A percentile compares a stretch with the other conserved stretches of the same genome.
Evolutionary conservation across 331 rosid species (phyloP).

Genomic region (Prunus yedoensis): DNA sequence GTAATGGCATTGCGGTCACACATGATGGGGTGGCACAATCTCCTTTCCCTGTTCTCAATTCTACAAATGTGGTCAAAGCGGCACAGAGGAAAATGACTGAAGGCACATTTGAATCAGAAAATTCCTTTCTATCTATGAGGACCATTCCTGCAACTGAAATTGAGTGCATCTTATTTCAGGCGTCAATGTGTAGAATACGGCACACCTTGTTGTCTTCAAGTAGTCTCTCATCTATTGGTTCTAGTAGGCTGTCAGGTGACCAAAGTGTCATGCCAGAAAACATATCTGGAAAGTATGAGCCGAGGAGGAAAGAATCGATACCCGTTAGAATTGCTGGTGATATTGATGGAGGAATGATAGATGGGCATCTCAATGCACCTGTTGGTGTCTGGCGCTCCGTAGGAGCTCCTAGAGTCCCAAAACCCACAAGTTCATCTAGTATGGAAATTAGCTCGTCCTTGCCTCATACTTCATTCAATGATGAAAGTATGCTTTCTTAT

Average conservation of each 20-base stretch:
- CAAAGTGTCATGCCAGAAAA: constrained; percentile 62
- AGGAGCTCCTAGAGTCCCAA: constrained; percentile 72
- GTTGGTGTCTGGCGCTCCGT: constrained; percentile 98
- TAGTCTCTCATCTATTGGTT: constrained; percentile 53
- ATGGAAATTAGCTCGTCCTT: constrained; percentile 76
- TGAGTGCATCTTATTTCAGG: constrained; percentile 77
- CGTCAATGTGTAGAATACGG: constrained; percentile 85
- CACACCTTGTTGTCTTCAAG: constrained; percentile 69
- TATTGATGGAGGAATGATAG: constrained; percentile 77
- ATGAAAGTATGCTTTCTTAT: constrained; percentile 83
- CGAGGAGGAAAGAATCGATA: constrained; percentile 82
- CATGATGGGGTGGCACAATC: constrained; percentile 55
- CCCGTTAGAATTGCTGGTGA: constrained; percentile 95
- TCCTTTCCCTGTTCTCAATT: constrained; percentile 47
- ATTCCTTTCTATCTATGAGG: constrained; percentile 54
- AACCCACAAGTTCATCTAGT: constrained; percentile 67
- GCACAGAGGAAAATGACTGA: constrained; percentile 56
- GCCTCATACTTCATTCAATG: constrained; percentile 77
- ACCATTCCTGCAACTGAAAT: constrained; percentile 85
- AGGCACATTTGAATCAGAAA: constrained; percentile 58
- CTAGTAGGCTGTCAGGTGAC: constrained; percentile 58
- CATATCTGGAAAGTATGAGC: constrained; percentile 65
- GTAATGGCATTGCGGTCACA: constrained; percentile 33
- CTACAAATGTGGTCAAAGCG: constrained; percentile 56
- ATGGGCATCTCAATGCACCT: constrained; percentile 87